Percentiles rank a stretch among this genome's conserved stretches.
phyloP scores from a whole-genome alignment of 805 yeast genomes.

The Starmerella bombi region DNA sequence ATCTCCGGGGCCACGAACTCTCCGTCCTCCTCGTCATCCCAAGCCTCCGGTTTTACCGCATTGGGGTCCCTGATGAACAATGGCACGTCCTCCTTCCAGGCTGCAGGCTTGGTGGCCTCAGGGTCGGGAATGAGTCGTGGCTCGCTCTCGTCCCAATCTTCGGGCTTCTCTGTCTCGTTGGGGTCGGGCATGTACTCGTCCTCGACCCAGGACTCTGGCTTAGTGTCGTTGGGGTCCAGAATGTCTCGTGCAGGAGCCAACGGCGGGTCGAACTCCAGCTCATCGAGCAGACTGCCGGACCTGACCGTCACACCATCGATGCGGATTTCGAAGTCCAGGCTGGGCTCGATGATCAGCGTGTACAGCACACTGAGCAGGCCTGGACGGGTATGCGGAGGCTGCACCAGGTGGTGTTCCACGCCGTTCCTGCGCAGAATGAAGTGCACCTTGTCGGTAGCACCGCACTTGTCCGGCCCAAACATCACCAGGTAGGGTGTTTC shows the following conservation, averaged over 20 bases:
- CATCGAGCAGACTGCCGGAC: conserved; percentile 54
- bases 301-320: conserved; percentile 62
- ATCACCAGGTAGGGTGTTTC: conserved; percentile 68
- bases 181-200: conserved; percentile 56
- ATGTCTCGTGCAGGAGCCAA: conserved; percentile 55
- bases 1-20: conserved; percentile 63
- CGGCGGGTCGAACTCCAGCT: conserved; percentile 46
- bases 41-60: conserved; percentile 54
- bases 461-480: conserved; percentile 95
- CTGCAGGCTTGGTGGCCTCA: conserved; percentile 51
- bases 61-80: conserved; percentile 53
- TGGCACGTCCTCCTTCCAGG: conserved; percentile 61
- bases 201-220: conserved; percentile 81
- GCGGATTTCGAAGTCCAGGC: conserved; percentile 64
- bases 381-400: conserved; percentile 44
- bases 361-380: conserved; percentile 49
- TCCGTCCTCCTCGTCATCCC: conserved; percentile 90
- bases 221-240: conserved; percentile 41
- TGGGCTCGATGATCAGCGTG: conserved; percentile 57
- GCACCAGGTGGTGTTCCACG: conserved; percentile 56
- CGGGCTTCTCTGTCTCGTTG: conserved; percentile 50
- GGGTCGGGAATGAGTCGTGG: conserved; percentile 58
- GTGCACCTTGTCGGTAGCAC: conserved; percentile 64
- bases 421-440: conserved; percentile 52
- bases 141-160: conserved; percentile 67